These are phyloP conservation scores for Populus alba DNA, from an alignment of 345 rosid genomes.

Conservation along the genomic window DNA sequence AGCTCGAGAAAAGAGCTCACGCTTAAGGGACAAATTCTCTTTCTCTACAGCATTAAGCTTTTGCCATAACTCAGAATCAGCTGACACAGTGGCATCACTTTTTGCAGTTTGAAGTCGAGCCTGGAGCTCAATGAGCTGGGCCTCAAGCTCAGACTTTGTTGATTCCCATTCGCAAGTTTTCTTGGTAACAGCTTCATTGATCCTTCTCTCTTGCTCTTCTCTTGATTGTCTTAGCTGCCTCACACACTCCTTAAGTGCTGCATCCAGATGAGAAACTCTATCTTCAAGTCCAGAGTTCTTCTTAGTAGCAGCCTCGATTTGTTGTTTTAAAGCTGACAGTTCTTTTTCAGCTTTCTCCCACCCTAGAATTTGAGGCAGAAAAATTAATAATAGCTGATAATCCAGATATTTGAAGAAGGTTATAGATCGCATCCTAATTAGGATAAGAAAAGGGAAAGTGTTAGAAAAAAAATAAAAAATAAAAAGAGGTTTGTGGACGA, in stretches of 20 bases:
- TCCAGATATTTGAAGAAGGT: neutral
- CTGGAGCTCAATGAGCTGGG: conserved; percentile 48
- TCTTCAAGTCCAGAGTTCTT: conserved; percentile 59
- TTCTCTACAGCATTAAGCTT: conserved; percentile 56
- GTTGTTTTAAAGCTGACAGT: conserved; percentile 50
- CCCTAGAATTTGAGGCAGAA: conserved; percentile 37
- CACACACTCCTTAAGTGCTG: conserved; percentile 91
- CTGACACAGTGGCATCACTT: conserved; percentile 14
- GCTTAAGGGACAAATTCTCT: conserved; percentile 59
- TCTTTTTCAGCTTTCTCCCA: conserved; percentile 97
- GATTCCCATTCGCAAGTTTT: conserved; percentile 52
- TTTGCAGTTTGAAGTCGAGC: conserved; percentile 33
- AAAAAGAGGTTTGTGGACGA: neutral
- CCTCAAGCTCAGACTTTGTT: conserved; percentile 48
- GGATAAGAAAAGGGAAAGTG: neutral
- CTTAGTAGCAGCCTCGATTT: conserved; percentile 51
- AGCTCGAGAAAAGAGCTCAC: conserved; percentile 52
- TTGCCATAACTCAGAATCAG: conserved; percentile 33
- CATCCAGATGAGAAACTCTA: conserved; percentile 78
- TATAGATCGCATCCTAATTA: neutral
- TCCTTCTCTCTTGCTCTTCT: conserved; percentile 71
- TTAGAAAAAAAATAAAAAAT: no score
- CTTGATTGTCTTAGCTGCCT: conserved; percentile 84
- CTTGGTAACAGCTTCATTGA: conserved; percentile 52
- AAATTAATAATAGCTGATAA: neutral